phyloP scores from a whole-genome alignment of 1,284 basidiomycete species.

The Apiotrichum sp. region DNA sequence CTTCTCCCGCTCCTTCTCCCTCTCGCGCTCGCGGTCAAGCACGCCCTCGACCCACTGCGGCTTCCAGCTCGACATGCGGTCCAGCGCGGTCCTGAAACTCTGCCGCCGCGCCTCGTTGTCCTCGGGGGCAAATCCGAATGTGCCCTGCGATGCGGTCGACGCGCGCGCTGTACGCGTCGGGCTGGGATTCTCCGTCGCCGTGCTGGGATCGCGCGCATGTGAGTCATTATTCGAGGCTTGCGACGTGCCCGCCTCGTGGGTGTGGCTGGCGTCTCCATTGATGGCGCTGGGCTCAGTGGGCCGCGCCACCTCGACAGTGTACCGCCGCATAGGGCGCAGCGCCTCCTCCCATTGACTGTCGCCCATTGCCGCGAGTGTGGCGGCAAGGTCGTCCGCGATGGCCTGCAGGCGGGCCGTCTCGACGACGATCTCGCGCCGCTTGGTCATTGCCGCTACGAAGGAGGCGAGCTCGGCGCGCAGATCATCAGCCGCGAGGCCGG shows the following conservation, averaged over 20 bases:
- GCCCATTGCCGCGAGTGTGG: not conserved
- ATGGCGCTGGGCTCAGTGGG: no score
- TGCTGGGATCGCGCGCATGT: no score
- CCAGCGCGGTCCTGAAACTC: not conserved
- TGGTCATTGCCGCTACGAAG: not conserved
- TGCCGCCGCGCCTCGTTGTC: not conserved
- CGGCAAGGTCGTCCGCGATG: not conserved
- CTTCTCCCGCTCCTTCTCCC: not conserved
- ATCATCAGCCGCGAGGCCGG: not conserved
- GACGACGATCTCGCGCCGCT: not conserved
- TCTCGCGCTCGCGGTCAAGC: no score
- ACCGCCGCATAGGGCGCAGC: not conserved
- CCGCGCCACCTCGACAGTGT: not conserved
- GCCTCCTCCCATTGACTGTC: not conserved
- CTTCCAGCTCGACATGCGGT: not conserved
- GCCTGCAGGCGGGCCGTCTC: constrained; percentile 1
- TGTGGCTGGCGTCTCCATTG: no score
- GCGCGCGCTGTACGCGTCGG: no score
- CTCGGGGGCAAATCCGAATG: no score
- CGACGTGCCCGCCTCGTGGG: no score
- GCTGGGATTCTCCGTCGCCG: no score
- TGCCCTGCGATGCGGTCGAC: no score
- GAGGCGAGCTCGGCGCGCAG: not conserved
- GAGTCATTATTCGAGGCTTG: no score
- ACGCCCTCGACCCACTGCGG: not conserved